Conservation (phyloP, 257 asterid species). For the Solanum chilense region DNA sequence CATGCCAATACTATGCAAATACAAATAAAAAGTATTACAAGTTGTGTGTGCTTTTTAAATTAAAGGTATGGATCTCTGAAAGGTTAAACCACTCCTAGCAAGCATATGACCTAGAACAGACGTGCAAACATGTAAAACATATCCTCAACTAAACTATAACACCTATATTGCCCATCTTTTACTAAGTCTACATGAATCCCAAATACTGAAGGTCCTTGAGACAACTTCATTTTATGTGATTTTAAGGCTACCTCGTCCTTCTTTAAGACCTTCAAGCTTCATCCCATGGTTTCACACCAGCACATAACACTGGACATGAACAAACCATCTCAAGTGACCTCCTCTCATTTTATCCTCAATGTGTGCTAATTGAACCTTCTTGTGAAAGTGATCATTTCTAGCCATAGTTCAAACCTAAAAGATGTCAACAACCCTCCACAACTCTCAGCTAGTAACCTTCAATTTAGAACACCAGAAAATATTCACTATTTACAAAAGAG, state of each 20-base stretch:
- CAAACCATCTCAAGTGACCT: neutral
- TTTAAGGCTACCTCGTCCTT: neutral
- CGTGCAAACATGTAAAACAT: neutral
- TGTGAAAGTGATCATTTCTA: neutral
- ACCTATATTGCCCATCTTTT: neutral
- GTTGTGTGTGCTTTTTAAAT: neutral
- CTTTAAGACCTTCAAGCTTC: neutral
- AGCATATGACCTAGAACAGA: neutral
- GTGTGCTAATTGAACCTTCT: neutral
- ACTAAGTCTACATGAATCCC: neutral
- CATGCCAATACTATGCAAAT: neutral
- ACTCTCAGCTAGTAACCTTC: neutral
- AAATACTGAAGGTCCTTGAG: neutral
- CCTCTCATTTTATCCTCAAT: neutral
- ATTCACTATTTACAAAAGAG: neutral
- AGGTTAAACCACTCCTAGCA: neutral
- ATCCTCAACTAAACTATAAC: neutral
- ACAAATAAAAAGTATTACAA: neutral
- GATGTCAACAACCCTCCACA: neutral
- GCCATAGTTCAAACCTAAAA: neutral
- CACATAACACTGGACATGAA: neutral
- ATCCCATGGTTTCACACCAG: neutral
- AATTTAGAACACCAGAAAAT: neutral
- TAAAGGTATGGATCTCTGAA: neutral
- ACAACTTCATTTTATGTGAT: neutral